These are phyloP conservation scores for Cercophora samala DNA, from an alignment of 495 filamentous ascomycete species.

Conservation along the genomic window DNA sequence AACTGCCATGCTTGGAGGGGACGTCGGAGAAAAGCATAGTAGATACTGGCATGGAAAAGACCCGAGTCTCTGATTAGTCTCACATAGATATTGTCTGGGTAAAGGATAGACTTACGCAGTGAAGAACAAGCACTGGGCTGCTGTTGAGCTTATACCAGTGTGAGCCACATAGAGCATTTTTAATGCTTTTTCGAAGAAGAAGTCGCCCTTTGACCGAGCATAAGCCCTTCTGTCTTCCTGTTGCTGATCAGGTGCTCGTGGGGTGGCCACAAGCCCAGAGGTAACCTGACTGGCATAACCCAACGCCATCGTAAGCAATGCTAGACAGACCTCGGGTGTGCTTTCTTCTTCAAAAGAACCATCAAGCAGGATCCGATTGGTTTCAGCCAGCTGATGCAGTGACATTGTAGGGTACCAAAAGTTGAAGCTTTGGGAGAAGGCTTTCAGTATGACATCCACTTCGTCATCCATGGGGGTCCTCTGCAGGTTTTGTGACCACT, in stretches of 20 bases:
- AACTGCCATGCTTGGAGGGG: constrained; percentile 39
- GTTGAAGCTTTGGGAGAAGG: constrained; percentile 34
- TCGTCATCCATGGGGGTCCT: constrained; percentile 40
- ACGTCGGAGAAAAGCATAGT: constrained; percentile 36
- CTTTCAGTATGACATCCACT: constrained; percentile 35
- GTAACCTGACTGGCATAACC: constrained; percentile 33
- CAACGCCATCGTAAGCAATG: constrained; percentile 34
- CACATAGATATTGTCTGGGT: background rate
- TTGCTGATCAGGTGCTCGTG: background rate
- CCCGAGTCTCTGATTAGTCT: background rate
- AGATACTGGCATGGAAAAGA: constrained; percentile 24
- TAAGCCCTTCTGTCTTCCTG: constrained; percentile 16
- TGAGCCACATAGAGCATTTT: constrained; percentile 34
- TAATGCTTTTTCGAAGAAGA: constrained; percentile 35
- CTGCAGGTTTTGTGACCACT: constrained; percentile 16
- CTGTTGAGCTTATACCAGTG: constrained; percentile 32
- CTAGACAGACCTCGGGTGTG: constrained; percentile 26
- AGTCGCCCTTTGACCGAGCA: constrained; percentile 28
- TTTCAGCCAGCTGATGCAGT: constrained; percentile 20
- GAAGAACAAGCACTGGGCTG: constrained; percentile 39
- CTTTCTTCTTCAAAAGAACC: constrained; percentile 23
- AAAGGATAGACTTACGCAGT: constrained; percentile 25
- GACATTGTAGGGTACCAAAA: constrained; percentile 39
- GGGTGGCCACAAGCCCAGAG: constrained; percentile 7
- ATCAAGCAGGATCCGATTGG: constrained; percentile 19